These are phyloP conservation scores for Podospora comata DNA, from an alignment of 495 filamentous ascomycete species.

Conservation along the genomic window DNA sequence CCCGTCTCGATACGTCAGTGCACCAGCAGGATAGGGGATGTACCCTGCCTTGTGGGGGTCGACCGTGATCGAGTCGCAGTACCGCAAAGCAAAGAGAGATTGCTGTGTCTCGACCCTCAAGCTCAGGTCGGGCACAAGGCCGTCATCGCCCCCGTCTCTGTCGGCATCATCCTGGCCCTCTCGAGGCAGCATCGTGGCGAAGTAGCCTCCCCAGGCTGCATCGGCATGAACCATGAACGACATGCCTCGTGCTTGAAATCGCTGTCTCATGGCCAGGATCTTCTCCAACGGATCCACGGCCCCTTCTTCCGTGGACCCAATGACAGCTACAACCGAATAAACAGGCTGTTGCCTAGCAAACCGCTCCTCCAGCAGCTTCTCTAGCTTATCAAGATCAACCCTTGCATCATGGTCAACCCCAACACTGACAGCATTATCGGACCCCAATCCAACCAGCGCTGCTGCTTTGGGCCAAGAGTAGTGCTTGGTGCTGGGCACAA, in stretches of 20 bases:
- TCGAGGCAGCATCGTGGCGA: constrained; percentile 42
- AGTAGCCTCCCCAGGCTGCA: constrained; percentile 53
- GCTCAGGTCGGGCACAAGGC: constrained; percentile 33
- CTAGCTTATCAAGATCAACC: constrained; percentile 35
- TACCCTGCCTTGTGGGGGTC: constrained; percentile 52
- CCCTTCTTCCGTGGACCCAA: constrained; percentile 39
- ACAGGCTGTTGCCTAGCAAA: constrained; percentile 36
- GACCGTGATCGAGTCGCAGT: constrained; percentile 45
- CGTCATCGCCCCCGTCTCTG: constrained; percentile 24
- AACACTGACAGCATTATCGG: constrained; percentile 39
- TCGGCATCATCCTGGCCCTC: constrained; percentile 15
- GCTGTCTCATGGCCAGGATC: constrained; percentile 39
- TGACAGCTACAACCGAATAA: constrained; percentile 27
- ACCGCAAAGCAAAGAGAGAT: constrained; percentile 35
- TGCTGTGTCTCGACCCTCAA: constrained; percentile 37
- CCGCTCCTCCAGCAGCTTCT: constrained; percentile 30
- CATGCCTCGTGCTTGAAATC: constrained; percentile 39
- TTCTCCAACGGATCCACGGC: constrained; percentile 40
- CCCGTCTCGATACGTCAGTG: constrained; percentile 44
- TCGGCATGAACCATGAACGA: constrained; percentile 47
- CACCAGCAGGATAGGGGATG: constrained; percentile 48
- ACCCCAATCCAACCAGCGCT: constrained; percentile 46
- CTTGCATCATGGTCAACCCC: constrained; percentile 39
- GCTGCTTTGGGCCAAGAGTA: constrained; percentile 51
- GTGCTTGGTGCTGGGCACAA: constrained; percentile 40